Conservation (phyloP, 2,329 filamentous ascomycete genomes). For the Diaporthe longicolla region DNA sequence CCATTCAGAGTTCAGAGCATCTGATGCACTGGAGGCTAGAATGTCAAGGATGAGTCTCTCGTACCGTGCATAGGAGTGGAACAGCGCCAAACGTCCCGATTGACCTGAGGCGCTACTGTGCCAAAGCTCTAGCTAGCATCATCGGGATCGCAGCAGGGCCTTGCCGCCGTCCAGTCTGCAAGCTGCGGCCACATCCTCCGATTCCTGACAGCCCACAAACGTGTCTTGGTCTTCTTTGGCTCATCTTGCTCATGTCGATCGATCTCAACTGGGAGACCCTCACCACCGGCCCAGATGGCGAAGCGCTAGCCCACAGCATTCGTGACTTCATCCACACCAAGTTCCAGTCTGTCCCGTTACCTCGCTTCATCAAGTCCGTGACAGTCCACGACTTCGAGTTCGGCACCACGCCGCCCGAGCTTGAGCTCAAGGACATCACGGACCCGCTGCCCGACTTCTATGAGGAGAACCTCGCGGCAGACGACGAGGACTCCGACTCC, state of each 20-base stretch:
- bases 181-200: background rate
- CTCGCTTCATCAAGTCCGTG: constrained; percentile 96
- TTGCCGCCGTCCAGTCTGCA: background rate
- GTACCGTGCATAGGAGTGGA: background rate
- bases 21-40: background rate
- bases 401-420: constrained; percentile 82
- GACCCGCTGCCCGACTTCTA: constrained; percentile 98
- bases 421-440: constrained; percentile 97
- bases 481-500: constrained; percentile 68
- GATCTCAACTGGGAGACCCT: constrained; percentile 97
- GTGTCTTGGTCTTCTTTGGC: background rate
- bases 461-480: constrained; percentile 80
- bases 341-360: constrained; percentile 92
- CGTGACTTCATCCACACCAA: constrained; percentile 95
- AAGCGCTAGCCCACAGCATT: constrained; percentile 86
- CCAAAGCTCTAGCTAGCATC: constrained; percentile 4
- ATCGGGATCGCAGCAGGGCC: background rate
- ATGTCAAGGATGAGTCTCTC: background rate
- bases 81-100: background rate
- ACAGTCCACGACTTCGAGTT: constrained; percentile 96
- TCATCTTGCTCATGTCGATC: constrained; percentile 81
- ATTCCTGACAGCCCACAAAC: background rate
- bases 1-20: background rate
- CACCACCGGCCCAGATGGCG: constrained; percentile 89
- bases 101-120: constrained; percentile 1